Evolutionary conservation across 1,139 yeast species (phyloP).

Genomic region (Sugiyamaella paludigena): DNA sequence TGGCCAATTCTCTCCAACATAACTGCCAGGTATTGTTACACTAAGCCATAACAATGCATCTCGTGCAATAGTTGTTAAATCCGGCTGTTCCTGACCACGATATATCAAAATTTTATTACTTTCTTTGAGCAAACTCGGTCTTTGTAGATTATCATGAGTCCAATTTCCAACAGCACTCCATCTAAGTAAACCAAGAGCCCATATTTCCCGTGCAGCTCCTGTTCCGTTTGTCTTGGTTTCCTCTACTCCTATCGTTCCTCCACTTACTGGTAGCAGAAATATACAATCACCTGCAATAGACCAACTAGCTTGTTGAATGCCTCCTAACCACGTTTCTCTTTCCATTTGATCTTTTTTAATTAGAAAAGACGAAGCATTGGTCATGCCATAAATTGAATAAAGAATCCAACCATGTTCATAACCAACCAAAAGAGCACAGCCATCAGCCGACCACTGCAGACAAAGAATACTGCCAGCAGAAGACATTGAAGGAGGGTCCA

Average conservation of each 20-base stretch:
- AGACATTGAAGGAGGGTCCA: conserved; percentile 33
- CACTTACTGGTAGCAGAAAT: conserved; percentile 27
- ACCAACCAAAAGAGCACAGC: conserved; percentile 38
- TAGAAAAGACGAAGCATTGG: conserved; percentile 35
- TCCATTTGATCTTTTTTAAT: conserved; percentile 28
- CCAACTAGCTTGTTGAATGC: conserved; percentile 36
- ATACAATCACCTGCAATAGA: conserved; percentile 35
- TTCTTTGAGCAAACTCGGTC: conserved; percentile 40
- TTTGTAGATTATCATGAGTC: conserved; percentile 30
- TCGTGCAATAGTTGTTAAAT: conserved; percentile 39
- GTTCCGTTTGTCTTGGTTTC: too few species aligned
- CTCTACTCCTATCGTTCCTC: too few species aligned
- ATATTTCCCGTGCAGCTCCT: conserved; percentile 20
- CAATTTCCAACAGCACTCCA: conserved; percentile 37
- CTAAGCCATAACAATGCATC: conserved; percentile 42
- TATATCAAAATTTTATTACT: conserved; percentile 38
- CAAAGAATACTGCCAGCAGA: conserved; percentile 33
- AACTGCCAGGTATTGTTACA: conserved; percentile 41
- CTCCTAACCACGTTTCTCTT: conserved; percentile 36
- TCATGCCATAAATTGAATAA: conserved; percentile 40
- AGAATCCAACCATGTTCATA: conserved; percentile 40
- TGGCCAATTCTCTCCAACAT: conserved; percentile 44
- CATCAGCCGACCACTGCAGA: conserved; percentile 39
- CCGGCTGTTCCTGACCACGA: conserved; percentile 41
- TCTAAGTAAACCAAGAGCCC: conserved; percentile 32